A percentile compares a stretch with the other conserved stretches of the same genome.
phyloP scores from a whole-genome alignment of 306 rosid species.

The Canavalia ensiformis region DNA sequence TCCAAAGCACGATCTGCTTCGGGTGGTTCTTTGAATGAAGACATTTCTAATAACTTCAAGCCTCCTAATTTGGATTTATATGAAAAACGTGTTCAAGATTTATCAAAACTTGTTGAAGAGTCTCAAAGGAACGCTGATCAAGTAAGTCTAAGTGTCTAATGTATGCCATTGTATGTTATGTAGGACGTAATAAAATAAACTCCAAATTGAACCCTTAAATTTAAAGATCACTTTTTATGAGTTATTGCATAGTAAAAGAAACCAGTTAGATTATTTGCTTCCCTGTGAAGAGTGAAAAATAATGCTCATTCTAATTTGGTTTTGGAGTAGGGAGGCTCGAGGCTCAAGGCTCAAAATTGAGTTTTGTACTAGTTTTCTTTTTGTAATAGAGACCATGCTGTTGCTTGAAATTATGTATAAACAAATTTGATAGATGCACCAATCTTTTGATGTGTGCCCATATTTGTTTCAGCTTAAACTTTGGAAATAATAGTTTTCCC shows the following conservation, averaged over 20 bases:
- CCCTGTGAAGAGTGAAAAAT: conserved; percentile 18
- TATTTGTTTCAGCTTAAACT: background rate
- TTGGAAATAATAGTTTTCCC: background rate
- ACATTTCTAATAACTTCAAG: conserved; percentile 65
- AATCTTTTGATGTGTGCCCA: background rate
- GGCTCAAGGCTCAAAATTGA: background rate
- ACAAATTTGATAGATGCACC: background rate
- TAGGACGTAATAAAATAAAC: background rate
- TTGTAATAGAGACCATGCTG: background rate
- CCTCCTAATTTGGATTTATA: conserved; percentile 62
- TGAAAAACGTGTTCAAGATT: conserved; percentile 77
- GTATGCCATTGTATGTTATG: background rate
- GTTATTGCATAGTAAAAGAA: background rate
- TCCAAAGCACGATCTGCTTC: conserved; percentile 77
- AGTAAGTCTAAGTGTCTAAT: conserved; percentile 61
- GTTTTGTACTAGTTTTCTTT: conserved; percentile 5
- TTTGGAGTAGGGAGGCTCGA: background rate
- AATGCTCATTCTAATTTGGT: conserved; percentile 3
- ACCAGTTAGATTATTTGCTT: conserved; percentile 5
- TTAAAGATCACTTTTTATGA: background rate
- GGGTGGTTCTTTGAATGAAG: conserved; percentile 65
- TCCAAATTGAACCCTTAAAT: conserved; percentile 17
- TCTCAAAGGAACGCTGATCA: conserved; percentile 79
- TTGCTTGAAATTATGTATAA: background rate
- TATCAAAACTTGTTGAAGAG: conserved; percentile 82